Evolutionary conservation across 768 basidiomycete genomes (phyloP), one percentile per base, ranked within the genome.

Genomic region (Leccinum subgranulosum): DNA sequence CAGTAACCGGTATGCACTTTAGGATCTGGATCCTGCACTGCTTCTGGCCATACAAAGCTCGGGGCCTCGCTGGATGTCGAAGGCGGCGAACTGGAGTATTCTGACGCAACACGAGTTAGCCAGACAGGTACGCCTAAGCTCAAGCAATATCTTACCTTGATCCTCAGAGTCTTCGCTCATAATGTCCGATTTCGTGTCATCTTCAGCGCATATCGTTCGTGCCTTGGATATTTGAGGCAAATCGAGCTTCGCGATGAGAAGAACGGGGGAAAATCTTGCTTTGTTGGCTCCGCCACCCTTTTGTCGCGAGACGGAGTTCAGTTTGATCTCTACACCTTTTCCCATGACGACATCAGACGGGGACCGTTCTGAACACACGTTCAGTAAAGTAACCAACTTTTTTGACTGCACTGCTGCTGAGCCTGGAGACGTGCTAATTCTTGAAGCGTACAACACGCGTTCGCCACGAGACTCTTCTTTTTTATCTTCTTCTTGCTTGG

Each of bases 401-500:
- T 70, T 10, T 78, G 78, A 12, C 63, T 60, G 12, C 77, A 60
- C 25, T 69, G 59, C 9, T 68, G 67, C 23, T 69, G 68, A n/a
- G 65, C 79, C 53, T 83, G 81, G 61, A 73, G 79, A 59, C 77
- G 81, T 36, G 78, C 53, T 41, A 86, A 66, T 39, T 87, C 87
- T 5, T 76, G 77, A 2, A 90, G 66, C 1, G 82, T 75, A 62
- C 83, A 75, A 9, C 73, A 71, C 0, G 80, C 75, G 0, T 73
- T 78, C 0, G 83, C 88, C 0, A 89, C 79, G 4, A 87, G 73
- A 39, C 72, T 78, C 1, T 79, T 77, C 64, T 78, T 84, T 64
- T 81, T 84, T 25, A 73, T 67, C 57, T 84, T 87, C 69, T 84
- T 81, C 76, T 87, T 90, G 66, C 80, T 84, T 46, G 77, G 76